Percentiles rank a stretch among this genome's conserved stretches.
phyloP scores from a whole-genome alignment of 257 asterid genomes.

The Primulina huaijiensis region DNA sequence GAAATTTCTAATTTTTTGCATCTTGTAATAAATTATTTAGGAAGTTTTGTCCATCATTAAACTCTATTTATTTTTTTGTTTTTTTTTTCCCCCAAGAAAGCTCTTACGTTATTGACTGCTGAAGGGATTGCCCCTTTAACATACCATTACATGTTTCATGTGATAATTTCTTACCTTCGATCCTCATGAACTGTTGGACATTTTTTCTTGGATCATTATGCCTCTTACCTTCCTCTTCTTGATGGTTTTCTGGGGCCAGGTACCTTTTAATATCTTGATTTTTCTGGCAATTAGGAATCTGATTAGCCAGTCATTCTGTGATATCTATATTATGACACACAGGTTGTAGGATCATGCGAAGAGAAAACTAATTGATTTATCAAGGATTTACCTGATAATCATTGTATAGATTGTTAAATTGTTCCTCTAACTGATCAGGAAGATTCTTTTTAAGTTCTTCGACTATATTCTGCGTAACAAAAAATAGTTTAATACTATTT shows the following conservation, averaged over 20 bases:
- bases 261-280: slow-evolving; percentile 31
- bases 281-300: slow-evolving; percentile 37
- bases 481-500: slow-evolving; percentile 19
- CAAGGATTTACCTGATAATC: slow-evolving; percentile 54
- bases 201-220: slow-evolving; percentile 52
- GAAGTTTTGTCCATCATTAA: not conserved
- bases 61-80: not conserved
- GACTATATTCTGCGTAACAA: slow-evolving; percentile 47
- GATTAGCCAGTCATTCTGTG: slow-evolving; percentile 15
- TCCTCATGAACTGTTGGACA: slow-evolving; percentile 74
- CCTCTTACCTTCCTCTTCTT: slow-evolving; percentile 39
- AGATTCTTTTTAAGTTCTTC: slow-evolving; percentile 64
- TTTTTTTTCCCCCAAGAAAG: not conserved
- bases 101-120: slow-evolving; percentile 1
- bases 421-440: slow-evolving; percentile 47
- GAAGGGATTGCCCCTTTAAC: not conserved
- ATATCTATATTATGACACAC: not conserved
- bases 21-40: not conserved
- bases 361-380: not conserved
- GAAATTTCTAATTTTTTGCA: not conserved
- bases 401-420: slow-evolving; percentile 43
- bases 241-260: slow-evolving; percentile 22
- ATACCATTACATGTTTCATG: slow-evolving; percentile 16
- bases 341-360: not conserved
- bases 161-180: slow-evolving; percentile 59